A percentile compares a stretch with the other conserved stretches of the same genome.
phyloP scores from a whole-genome alignment of 2,329 filamentous ascomycete species.

The Elsinoe necatrix region DNA sequence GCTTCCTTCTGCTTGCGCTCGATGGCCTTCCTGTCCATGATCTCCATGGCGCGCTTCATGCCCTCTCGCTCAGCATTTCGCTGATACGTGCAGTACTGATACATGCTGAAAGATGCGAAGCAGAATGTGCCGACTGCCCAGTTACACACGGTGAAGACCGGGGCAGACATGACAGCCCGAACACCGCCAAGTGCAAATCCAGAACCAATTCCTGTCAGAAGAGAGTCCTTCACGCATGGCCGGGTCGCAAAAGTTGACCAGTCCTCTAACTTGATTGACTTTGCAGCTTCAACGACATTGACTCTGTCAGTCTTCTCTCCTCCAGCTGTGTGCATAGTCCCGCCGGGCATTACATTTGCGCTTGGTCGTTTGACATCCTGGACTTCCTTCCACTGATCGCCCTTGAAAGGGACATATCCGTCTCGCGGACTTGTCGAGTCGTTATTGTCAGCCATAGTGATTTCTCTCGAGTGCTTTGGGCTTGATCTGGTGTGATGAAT shows the following conservation, averaged over 20 bases:
- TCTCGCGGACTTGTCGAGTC: constrained; percentile 23
- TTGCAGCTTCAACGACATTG: constrained; percentile 49
- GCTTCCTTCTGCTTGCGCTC: constrained; percentile 47
- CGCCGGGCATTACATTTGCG: constrained; percentile 49
- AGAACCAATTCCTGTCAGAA: constrained; percentile 72
- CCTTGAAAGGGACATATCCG: constrained; percentile 27
- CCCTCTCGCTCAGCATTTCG: constrained; percentile 67
- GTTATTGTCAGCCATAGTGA: constrained; percentile 39
- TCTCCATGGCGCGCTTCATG: constrained; percentile 77
- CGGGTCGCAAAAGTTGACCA: constrained; percentile 65
- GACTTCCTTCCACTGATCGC: constrained; percentile 28
- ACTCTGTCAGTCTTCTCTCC: constrained; percentile 51
- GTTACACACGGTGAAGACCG: constrained; percentile 62
- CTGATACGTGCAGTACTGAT: constrained; percentile 75
- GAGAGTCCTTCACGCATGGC: constrained; percentile 75
- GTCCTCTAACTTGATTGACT: constrained; percentile 59
- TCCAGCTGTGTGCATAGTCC: constrained; percentile 52
- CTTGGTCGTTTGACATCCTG: constrained; percentile 24
- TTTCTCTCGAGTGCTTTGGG: background rate
- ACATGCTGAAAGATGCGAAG: constrained; percentile 59
- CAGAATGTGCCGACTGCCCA: constrained; percentile 78
- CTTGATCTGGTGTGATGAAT: too few species aligned
- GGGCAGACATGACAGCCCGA: constrained; percentile 58
- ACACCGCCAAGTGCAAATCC: constrained; percentile 69
- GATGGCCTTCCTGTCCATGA: constrained; percentile 64